These are phyloP conservation scores for Tilletia indica DNA, from an alignment of 1,284 basidiomycete species.

Conservation along the genomic window DNA sequence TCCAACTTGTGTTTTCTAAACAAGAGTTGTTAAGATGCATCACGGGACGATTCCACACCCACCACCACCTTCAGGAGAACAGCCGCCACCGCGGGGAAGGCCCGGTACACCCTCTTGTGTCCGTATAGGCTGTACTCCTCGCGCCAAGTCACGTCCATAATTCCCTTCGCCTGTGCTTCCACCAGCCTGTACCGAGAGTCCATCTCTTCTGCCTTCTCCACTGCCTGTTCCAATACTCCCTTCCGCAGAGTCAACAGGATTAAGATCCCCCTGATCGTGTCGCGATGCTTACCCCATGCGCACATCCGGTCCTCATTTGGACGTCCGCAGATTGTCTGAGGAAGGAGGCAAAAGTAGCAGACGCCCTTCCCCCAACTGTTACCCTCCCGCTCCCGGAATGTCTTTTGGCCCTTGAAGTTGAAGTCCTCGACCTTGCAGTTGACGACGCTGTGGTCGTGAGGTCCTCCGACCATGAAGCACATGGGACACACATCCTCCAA, in stretches of 20 bases:
- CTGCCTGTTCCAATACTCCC: not conserved
- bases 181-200: not conserved
- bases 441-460: not conserved
- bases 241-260: not conserved
- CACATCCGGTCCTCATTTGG: not conserved
- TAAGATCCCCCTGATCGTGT: not conserved
- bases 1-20: no score
- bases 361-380: not conserved
- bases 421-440: not conserved
- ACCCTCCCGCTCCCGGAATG: not conserved
- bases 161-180: not conserved
- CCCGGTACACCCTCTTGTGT: no score
- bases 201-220: not conserved
- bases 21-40: no score
- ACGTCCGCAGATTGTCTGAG: not conserved
- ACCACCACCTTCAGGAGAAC: no score
- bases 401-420: not conserved
- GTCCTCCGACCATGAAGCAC: not conserved
- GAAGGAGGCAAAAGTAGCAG: not conserved
- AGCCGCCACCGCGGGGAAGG: no score
- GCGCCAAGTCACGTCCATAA: not conserved
- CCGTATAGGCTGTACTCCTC: no score
- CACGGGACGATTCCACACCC: no score
- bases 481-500: no score
- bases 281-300: not conserved